A percentile compares a stretch with the other conserved stretches of the same genome.
phyloP scores from a whole-genome alignment of 2,329 filamentous ascomycete genomes.

The Trichoderma sp. region DNA sequence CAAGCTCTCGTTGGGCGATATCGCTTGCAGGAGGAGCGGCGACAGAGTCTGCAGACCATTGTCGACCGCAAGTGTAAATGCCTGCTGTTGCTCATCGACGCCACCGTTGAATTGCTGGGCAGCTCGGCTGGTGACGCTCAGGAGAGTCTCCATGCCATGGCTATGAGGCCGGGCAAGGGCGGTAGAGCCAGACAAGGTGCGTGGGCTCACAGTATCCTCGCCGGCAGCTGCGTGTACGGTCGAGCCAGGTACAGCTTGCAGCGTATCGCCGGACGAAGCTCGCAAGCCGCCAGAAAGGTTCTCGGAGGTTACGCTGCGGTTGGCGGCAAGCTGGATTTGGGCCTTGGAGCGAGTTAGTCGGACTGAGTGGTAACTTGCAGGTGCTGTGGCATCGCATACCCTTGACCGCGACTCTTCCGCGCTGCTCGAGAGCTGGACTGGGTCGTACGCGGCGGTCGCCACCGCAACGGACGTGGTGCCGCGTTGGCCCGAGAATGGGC shows the following conservation, averaged over 20 bases:
- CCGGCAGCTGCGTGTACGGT: not conserved
- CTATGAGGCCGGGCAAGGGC: not conserved
- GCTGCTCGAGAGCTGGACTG: conserved; percentile 5
- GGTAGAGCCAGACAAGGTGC: not conserved
- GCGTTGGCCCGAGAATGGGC: not conserved
- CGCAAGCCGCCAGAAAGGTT: not conserved
- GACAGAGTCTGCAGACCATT: not conserved
- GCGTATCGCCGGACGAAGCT: not conserved
- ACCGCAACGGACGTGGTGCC: conserved; percentile 2
- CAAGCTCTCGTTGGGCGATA: not conserved
- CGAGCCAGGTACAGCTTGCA: not conserved
- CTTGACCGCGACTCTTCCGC: conserved; percentile 1
- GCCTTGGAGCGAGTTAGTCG: conserved; percentile 9
- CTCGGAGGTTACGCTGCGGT: not conserved
- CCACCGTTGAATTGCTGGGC: not conserved
- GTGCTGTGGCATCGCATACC: conserved; percentile 9
- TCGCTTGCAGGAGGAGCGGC: not conserved
- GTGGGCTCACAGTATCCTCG: not conserved
- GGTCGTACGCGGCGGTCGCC: conserved; percentile 9
- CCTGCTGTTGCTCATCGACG: not conserved
- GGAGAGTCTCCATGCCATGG: not conserved
- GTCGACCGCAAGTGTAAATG: not conserved
- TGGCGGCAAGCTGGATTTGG: not conserved
- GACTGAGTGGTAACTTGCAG: not conserved
- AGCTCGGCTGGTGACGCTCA: not conserved